Conservation (phyloP, 257 asterid species). For the Nicotiana noctiflora region DNA sequence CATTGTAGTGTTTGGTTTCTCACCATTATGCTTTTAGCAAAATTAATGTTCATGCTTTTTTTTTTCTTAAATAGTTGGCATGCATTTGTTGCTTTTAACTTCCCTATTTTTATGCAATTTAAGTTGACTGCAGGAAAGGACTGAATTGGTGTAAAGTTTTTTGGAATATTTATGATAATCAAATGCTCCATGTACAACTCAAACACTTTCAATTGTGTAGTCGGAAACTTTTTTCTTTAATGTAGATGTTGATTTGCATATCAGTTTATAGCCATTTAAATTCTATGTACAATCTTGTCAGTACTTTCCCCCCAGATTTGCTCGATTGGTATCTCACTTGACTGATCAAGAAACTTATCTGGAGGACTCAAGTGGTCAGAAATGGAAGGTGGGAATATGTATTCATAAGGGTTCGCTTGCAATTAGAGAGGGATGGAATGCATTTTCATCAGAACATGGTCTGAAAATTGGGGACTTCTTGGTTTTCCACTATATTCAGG, state of each 20-base stretch:
- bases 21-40: background rate
- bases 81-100: background rate
- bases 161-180: background rate
- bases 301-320: constrained; percentile 61
- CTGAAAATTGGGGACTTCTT: constrained; percentile 37
- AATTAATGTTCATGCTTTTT: background rate
- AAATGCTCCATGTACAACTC: background rate
- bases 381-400: constrained; percentile 38
- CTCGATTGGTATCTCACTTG: constrained; percentile 21
- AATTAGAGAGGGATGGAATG: constrained; percentile 52
- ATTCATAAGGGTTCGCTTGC: constrained; percentile 26
- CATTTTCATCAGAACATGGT: constrained; percentile 34
- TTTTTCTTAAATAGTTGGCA: background rate
- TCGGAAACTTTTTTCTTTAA: background rate
- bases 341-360: constrained; percentile 28
- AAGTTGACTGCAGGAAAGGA: background rate
- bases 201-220: background rate
- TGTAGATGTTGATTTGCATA: background rate
- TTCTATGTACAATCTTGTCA: constrained; percentile 25
- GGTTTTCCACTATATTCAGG: constrained; percentile 26
- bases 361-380: constrained; percentile 43
- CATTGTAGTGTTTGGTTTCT: background rate
- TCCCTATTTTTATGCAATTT: background rate
- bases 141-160: background rate
- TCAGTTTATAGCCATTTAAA: background rate